These are phyloP conservation scores for Lactifluus hygrophoroides DNA, from an alignment of 768 basidiomycete genomes.

Conservation along the genomic window DNA sequence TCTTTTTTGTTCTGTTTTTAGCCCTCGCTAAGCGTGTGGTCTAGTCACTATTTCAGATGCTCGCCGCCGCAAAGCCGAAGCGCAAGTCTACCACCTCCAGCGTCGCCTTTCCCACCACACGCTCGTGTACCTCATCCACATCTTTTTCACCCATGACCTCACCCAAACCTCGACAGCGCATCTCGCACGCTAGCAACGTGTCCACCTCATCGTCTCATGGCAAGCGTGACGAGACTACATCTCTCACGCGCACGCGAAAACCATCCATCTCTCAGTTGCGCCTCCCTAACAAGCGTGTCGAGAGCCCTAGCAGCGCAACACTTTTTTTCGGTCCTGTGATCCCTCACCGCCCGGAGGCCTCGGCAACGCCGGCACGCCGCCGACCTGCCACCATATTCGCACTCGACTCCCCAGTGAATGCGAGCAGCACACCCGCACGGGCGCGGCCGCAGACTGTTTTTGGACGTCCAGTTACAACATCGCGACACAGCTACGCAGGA, in stretches of 20 bases:
- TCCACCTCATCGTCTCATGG: slow-evolving; percentile 12
- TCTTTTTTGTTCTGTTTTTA: neutral
- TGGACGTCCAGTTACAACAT: neutral
- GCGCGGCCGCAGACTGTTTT: slow-evolving; percentile 2
- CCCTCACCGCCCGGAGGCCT: neutral
- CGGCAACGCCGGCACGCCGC: slow-evolving; percentile 3
- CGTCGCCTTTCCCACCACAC: slow-evolving; percentile 19
- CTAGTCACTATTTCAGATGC: slow-evolving; percentile 8
- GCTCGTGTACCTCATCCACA: slow-evolving; percentile 9
- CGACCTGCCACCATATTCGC: slow-evolving; percentile 12
- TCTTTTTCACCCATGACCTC: slow-evolving; percentile 14
- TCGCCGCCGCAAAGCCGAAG: slow-evolving; percentile 9
- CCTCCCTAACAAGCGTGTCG: slow-evolving; percentile 2
- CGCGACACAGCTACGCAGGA: slow-evolving; percentile 17
- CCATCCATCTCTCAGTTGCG: slow-evolving; percentile 13
- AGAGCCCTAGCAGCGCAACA: slow-evolving; percentile 18
- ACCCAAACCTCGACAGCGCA: slow-evolving; percentile 16
- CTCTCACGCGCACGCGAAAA: slow-evolving; percentile 14
- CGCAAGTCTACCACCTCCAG: slow-evolving; percentile 11
- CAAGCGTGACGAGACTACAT: slow-evolving; percentile 11
- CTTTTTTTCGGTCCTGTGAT: slow-evolving; percentile 20
- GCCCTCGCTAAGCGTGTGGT: neutral
- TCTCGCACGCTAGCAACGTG: slow-evolving; percentile 11
- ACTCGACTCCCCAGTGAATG: slow-evolving; percentile 11
- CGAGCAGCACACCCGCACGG: slow-evolving; percentile 10